Base-by-base conservation (phyloP, 345 rosid genomes). In the Alliaria petiolata region DNA sequence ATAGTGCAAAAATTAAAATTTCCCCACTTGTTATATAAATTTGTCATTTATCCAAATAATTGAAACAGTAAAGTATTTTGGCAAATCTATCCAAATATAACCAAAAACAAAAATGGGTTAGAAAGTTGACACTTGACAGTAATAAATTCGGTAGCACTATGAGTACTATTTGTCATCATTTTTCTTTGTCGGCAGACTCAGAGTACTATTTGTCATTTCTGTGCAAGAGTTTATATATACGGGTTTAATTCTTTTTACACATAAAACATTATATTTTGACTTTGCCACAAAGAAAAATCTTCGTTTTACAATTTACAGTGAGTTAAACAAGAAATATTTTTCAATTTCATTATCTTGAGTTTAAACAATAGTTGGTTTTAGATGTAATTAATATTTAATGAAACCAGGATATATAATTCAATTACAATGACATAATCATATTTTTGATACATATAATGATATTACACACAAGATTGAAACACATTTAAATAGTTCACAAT, bases 401-500 rank as follows among this genome's bases (percentile, higher is more conserved):
- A 30, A 67, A 44, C 20, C 31, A 13, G 42, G 20, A 51, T 50
- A 40, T 11, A 13, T 0, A 20, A 14, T 45, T 44, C 6, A 15
- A 28, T 34, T 34, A 10, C 11, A 15, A 8, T 43, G 54, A 19
- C 14, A 53, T 52, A 16, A 30, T 54, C 59, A 8, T 31, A n/a
- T 11, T 12, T 13, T 54, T 15, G 59, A 15, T 54, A 53, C 1
- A 52, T 13, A 53, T 30, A 53, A 7, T 51, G 17, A 71, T 62
- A 71, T 51, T 42, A 62, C 38, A 72, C 59, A 65, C 35, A 5
- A 55, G 19, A 28, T 56, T 28, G 30, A 51, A 40, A 30, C 4
- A 22, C 34, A 39, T 17, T 73, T 47, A 60, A 74, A 19, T 35
- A 64, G 28, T 55, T 55, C 26, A 53, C 40, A 54, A 54, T 33